Conservation (phyloP, 805 yeast species). For the Metschnikowia henanensis region DNA sequence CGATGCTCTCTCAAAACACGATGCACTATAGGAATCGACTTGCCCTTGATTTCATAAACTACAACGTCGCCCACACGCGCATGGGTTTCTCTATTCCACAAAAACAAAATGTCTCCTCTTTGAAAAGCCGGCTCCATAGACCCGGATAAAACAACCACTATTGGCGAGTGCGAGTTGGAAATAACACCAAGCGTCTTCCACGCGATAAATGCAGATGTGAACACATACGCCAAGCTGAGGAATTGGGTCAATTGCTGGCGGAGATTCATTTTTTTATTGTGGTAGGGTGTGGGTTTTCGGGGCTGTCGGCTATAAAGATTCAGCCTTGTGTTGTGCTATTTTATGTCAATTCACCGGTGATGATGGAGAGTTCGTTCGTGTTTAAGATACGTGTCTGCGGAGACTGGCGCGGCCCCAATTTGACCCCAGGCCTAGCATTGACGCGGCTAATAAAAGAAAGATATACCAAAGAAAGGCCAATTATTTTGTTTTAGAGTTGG, state of each 20-base stretch:
- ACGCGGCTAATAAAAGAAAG: too few relatives aligned
- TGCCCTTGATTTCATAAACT: constrained; percentile 80
- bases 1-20: constrained; percentile 88
- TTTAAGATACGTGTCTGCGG: constrained; percentile 3
- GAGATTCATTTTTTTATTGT: constrained; percentile 43
- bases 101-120: constrained; percentile 89
- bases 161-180: constrained; percentile 85
- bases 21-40: constrained; percentile 94
- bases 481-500: too few relatives aligned
- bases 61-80: constrained; percentile 89
- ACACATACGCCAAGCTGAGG: constrained; percentile 72
- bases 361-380: background rate
- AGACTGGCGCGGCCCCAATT: background rate
- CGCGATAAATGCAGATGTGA: constrained; percentile 86
- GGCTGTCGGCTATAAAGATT: too few relatives aligned
- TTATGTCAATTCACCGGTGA: too few relatives aligned
- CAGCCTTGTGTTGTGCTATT: too few relatives aligned
- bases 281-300: background rate
- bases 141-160: constrained; percentile 95
- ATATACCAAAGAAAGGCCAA: too few relatives aligned
- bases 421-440: too few relatives aligned
- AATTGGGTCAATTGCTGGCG: constrained; percentile 63
- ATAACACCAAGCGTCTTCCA: constrained; percentile 82
- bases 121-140: constrained; percentile 99
- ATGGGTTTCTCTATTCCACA: constrained; percentile 78